These are phyloP conservation scores for Monilinia vaccinii-corymbosi DNA, from an alignment of 2,329 filamentous ascomycete genomes.

Conservation along the genomic window DNA sequence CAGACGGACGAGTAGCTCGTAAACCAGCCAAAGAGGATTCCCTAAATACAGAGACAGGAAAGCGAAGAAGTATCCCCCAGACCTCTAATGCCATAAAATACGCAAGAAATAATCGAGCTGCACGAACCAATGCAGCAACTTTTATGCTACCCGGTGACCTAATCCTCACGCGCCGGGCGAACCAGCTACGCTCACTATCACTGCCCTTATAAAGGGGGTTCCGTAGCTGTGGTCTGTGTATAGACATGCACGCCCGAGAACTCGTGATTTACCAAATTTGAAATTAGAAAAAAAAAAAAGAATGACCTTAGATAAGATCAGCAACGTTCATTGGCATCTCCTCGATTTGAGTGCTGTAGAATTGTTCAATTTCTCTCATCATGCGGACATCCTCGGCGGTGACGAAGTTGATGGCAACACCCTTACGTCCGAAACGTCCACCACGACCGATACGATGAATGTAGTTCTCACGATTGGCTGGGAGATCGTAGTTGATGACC, in stretches of 20 bases:
- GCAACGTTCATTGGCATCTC: conserved; percentile 98
- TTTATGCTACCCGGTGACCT: conserved; percentile 28
- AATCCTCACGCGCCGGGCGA: conserved; percentile 29
- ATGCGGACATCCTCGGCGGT: conserved; percentile 98
- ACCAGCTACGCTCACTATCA: conserved; percentile 31
- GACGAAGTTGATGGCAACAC: conserved; percentile 99
- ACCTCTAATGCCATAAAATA: conserved; percentile 26
- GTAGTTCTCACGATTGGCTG: conserved; percentile 99
- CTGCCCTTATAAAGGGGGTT: conserved; percentile 23
- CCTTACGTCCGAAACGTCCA: conserved; percentile 99
- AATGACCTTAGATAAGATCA: conserved; percentile 55
- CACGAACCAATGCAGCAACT: conserved; percentile 26
- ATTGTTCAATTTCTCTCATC: conserved; percentile 99
- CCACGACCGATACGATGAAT: conserved; percentile 99
- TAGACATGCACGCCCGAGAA: conserved; percentile 12
- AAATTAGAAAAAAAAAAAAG: conserved; percentile 9
- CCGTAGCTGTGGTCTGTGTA: conserved; percentile 8
- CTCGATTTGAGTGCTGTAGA: conserved; percentile 99
- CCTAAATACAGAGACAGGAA: conserved; percentile 26
- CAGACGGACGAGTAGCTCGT: conserved; percentile 21
- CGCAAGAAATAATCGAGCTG: conserved; percentile 24
- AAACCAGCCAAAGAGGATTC: conserved; percentile 24
- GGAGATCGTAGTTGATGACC: conserved; percentile 99
- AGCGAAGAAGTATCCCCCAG: conserved; percentile 26
- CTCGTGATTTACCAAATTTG: conserved; percentile 28